phyloP scores from a whole-genome alignment of 176 grass and related monocot species.

The Hordeum vulgare region MorexV3_pseudomolecules_assembly NC_058519.1:55142341-55142840 shows the following conservation, averaged over 20 bases:
- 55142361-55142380: no score
- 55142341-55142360: no score
- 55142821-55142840: conserved; percentile 44
- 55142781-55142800: conserved; percentile 55
- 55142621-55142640: conserved; percentile 99
- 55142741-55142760: conserved; percentile 24
- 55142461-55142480: no score
- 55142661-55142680: conserved; percentile 74
- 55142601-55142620: conserved; percentile 74
- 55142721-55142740: conserved; percentile 69
- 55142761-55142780: conserved; percentile 51
- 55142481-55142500: no score
- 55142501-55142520: no score
- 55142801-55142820: conserved; percentile 66
- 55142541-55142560: no score
- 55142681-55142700: conserved; percentile 92
- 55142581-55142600: conserved; percentile 19
- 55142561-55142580: background rate
- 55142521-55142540: no score
- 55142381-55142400: no score
- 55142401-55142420: background rate
- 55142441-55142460: background rate
- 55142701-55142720: conserved; percentile 66
- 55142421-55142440: background rate
- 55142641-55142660: conserved; percentile 86